Evolutionary conservation across 2,329 filamentous ascomycete genomes (phyloP).

Genomic region (Paecilomyces fulvus): DNA sequence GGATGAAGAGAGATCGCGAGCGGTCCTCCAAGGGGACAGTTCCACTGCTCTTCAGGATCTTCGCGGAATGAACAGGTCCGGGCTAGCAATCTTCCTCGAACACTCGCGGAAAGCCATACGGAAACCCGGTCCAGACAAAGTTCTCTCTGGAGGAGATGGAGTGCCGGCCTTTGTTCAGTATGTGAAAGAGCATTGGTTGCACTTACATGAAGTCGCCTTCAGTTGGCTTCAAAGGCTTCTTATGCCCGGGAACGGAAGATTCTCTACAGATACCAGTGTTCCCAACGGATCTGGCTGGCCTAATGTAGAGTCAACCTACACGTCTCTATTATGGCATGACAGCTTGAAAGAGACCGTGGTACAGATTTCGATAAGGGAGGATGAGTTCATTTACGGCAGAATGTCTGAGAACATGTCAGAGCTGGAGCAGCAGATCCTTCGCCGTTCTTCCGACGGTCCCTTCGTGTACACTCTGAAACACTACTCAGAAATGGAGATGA

Average conservation of each 20-base stretch:
- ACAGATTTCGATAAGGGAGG: slow-evolving; percentile 45
- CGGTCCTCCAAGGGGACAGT: slow-evolving; percentile 41
- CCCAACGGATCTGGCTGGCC: slow-evolving; percentile 8
- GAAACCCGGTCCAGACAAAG: slow-evolving; percentile 30
- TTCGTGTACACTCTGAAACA: slow-evolving; percentile 24
- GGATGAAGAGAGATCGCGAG: slow-evolving; percentile 37
- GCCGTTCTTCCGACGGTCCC: slow-evolving; percentile 6
- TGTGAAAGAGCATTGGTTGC: slow-evolving; percentile 41
- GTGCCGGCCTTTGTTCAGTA: slow-evolving; percentile 33
- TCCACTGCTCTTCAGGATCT: slow-evolving; percentile 42
- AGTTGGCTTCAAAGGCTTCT: slow-evolving; percentile 47
- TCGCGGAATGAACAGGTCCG: slow-evolving; percentile 38
- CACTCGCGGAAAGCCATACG: slow-evolving; percentile 42
- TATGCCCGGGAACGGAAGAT: slow-evolving; percentile 27
- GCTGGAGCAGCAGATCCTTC: slow-evolving; percentile 21
- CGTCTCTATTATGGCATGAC: slow-evolving; percentile 46
- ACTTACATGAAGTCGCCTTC: slow-evolving; percentile 45
- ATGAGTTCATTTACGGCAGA: slow-evolving; percentile 43
- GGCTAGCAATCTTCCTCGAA: slow-evolving; percentile 49
- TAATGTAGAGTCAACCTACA: slow-evolving; percentile 40
- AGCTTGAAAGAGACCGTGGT: slow-evolving; percentile 48
- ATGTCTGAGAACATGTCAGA: slow-evolving; percentile 26
- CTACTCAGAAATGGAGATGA: slow-evolving; percentile 41
- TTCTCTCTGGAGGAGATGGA: slow-evolving; percentile 30
- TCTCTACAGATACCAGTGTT: slow-evolving; percentile 3